phyloP scores from a whole-genome alignment of 352 stramenopile species.

The Phytopythium sindhum region DNA sequence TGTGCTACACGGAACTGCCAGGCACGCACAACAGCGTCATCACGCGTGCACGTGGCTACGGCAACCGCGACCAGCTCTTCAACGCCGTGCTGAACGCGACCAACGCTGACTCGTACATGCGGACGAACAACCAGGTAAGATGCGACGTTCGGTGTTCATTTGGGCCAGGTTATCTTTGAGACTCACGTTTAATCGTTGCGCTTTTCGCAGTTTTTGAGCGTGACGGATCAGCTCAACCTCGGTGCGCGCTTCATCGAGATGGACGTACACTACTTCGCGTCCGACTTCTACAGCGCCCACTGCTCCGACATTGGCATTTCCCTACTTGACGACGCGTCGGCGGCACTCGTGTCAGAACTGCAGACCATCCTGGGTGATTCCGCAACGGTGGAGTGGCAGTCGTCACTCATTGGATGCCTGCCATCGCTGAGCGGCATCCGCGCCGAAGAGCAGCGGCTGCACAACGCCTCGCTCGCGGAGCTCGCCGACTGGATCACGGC shows the following conservation, averaged over 20 bases:
- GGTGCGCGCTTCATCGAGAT: conserved; percentile 77
- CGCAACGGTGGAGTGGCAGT: conserved; percentile 47
- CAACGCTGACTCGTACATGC: conserved; percentile 51
- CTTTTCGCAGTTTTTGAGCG: conserved; percentile 37
- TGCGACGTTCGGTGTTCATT: not conserved
- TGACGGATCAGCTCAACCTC: conserved; percentile 78
- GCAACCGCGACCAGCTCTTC: conserved; percentile 73
- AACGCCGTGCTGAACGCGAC: conserved; percentile 51
- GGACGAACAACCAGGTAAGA: conserved; percentile 59
- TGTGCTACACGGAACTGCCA: conserved; percentile 65
- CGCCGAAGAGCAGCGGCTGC: conserved; percentile 48
- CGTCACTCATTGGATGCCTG: conserved; percentile 64
- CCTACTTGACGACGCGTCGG: conserved; percentile 50
- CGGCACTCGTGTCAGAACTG: conserved; percentile 30
- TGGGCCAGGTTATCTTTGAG: not conserved
- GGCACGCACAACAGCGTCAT: conserved; percentile 80
- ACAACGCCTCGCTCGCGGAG: conserved; percentile 53
- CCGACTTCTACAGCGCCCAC: conserved; percentile 64
- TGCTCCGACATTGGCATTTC: conserved; percentile 59
- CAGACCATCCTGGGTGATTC: conserved; percentile 25
- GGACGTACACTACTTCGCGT: conserved; percentile 78
- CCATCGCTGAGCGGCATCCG: conserved; percentile 79
- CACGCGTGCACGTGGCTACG: conserved; percentile 62
- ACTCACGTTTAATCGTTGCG: not conserved
- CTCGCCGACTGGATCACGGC: conserved; percentile 57